Evolutionary conservation across 2,329 filamentous ascomycete genomes (phyloP).

Genomic region (Gliomastix tumulicola): DNA sequence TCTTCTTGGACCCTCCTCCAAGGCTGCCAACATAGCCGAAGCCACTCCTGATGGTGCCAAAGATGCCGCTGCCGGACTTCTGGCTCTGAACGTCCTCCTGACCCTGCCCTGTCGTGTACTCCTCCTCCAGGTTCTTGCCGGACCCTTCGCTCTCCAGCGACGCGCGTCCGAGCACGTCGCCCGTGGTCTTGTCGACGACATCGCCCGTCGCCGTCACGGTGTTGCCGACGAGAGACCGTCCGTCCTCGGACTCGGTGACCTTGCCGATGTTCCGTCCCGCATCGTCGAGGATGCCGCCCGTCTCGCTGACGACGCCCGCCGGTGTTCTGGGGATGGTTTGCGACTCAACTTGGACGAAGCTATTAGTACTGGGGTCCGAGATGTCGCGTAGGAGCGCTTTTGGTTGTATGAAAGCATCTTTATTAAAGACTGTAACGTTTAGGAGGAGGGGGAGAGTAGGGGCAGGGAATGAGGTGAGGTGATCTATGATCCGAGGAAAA

Average conservation of each 20-base stretch:
- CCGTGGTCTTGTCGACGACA: constrained; percentile 21
- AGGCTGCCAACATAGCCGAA: no score
- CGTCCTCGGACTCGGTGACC: constrained; percentile 28
- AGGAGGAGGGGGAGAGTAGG: no score
- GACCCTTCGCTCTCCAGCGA: not conserved
- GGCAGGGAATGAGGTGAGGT: no score
- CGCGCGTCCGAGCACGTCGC: constrained; percentile 28
- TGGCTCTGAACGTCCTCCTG: not conserved
- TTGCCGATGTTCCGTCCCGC: constrained; percentile 34
- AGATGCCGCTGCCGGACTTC: not conserved
- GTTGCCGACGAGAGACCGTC: constrained; percentile 32
- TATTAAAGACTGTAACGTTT: no score
- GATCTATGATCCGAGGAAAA: no score
- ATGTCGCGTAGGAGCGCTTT: no score
- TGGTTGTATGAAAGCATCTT: no score
- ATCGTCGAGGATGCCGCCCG: constrained; percentile 36
- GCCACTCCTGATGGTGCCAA: not conserved
- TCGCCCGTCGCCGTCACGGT: constrained; percentile 26
- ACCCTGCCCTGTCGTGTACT: not conserved
- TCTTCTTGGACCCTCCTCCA: no score
- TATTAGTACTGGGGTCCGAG: no score
- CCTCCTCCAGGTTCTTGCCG: not conserved
- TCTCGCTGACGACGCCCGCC: constrained; percentile 33
- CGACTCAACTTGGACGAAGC: no score
- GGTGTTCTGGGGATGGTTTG: constrained; percentile 25